These are phyloP conservation scores for Diaporthe sp. DNA, from an alignment of 2,329 filamentous ascomycete species.

Conservation along the genomic window DNA sequence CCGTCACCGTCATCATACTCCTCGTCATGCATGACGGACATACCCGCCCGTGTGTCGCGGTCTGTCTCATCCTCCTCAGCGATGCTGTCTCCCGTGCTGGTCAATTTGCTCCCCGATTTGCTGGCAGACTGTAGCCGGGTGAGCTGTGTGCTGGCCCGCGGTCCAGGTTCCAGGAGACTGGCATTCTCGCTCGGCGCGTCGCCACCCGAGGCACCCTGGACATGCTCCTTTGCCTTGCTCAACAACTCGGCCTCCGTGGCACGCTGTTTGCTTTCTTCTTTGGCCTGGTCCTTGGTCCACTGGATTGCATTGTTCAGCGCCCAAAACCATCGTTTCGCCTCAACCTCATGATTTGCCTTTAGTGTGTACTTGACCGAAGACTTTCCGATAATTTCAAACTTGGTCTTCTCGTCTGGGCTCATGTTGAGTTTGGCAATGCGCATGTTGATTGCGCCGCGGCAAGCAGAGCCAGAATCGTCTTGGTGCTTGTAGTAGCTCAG, in stretches of 20 bases:
- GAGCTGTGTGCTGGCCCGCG: conserved; percentile 57
- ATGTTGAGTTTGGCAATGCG: conserved; percentile 93
- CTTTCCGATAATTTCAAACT: conserved; percentile 97
- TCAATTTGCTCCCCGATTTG: conserved; percentile 47
- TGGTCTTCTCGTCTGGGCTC: conserved; percentile 96
- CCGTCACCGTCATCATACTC: conserved; percentile 85
- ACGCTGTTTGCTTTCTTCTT: conserved; percentile 84
- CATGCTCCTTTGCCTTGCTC: conserved; percentile 78
- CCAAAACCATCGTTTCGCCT: conserved; percentile 99
- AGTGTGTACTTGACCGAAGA: conserved; percentile 98
- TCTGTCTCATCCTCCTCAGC: conserved; percentile 60
- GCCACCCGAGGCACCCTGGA: conserved; percentile 56
- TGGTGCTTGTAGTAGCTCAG: conserved; percentile 99
- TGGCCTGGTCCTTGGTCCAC: conserved; percentile 96
- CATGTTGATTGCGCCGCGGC: conserved; percentile 98
- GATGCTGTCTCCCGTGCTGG: conserved; percentile 59
- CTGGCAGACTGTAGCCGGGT: conserved; percentile 52
- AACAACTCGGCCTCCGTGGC: conserved; percentile 80
- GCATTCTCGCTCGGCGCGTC: conserved; percentile 62
- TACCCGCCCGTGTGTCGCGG: conserved; percentile 39
- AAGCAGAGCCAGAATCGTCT: conserved; percentile 95
- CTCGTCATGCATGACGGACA: conserved; percentile 56
- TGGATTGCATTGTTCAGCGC: conserved; percentile 98
- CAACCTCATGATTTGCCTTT: conserved; percentile 97
- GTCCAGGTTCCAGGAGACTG: conserved; percentile 58